Evolutionary conservation across 345 rosid species (phyloP).

Genomic region (Salix caprea): DNA sequence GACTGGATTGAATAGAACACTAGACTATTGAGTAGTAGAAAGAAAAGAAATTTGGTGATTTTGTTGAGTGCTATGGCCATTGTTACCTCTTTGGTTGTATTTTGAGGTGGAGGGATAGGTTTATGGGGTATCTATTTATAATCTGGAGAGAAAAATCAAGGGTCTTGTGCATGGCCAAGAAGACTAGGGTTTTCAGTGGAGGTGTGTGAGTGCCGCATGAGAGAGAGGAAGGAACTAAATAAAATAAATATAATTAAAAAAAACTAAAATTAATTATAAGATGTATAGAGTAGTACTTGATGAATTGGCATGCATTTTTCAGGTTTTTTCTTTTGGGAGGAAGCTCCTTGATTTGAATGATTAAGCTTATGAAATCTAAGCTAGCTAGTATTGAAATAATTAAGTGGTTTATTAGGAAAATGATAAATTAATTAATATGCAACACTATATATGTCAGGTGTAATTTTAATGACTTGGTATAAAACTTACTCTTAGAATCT

Average conservation of each 20-base stretch:
- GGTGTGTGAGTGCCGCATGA: not conserved
- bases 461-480: too few species aligned
- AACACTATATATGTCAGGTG: too few species aligned
- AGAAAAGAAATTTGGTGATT: constrained; percentile 14
- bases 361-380: too few species aligned
- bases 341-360: too few species aligned
- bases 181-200: not conserved
- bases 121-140: constrained; percentile 1
- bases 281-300: too few species aligned
- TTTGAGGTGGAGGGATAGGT: not conserved
- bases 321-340: too few species aligned
- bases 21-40: constrained; percentile 16
- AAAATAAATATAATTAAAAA: not conserved
- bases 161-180: not conserved
- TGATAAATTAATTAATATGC: too few species aligned
- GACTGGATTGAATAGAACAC: constrained; percentile 17
- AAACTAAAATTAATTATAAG: not conserved
- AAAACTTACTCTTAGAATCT: too few species aligned
- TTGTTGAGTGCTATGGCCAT: constrained; percentile 2
- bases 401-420: too few species aligned
- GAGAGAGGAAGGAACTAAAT: not conserved
- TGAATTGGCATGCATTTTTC: not conserved
- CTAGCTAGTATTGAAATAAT: too few species aligned
- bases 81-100: not conserved
- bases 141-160: not conserved